A percentile compares a stretch with the other conserved stretches of the same genome.
Conservation (phyloP, 768 basidiomycete genomes). For the Lactarius sp. region DNA sequence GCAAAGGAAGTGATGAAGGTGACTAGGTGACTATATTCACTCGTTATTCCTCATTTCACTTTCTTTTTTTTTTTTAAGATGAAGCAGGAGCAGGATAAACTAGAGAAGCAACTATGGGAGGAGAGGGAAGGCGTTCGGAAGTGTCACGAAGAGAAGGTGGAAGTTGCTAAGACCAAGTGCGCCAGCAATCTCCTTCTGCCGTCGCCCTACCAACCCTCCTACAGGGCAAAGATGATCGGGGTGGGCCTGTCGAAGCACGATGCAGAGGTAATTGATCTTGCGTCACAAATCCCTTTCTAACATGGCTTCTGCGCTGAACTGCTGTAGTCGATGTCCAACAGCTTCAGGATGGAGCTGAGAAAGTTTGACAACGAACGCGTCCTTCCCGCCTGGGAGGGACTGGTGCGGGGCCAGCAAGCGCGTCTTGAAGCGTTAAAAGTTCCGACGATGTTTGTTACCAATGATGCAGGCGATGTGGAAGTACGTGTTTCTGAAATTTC, state of each 20-base stretch:
- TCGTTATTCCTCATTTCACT: not conserved
- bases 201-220: not conserved
- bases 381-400: constrained; percentile 70
- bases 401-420: constrained; percentile 66
- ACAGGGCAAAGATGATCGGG: constrained; percentile 65
- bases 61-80: constrained; percentile 40
- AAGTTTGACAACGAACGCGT: constrained; percentile 68
- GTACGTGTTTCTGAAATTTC: constrained; percentile 36
- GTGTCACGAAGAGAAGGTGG: constrained; percentile 68
- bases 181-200: constrained; percentile 26
- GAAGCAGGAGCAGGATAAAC: constrained; percentile 61
- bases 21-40: constrained; percentile 20
- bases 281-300: constrained; percentile 26
- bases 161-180: constrained; percentile 62
- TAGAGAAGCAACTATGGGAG: constrained; percentile 65
- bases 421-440: constrained; percentile 55
- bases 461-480: constrained; percentile 46
- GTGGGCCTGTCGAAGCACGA: constrained; percentile 63
- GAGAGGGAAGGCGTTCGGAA: constrained; percentile 57
- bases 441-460: constrained; percentile 66
- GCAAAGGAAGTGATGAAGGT: constrained; percentile 50
- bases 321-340: constrained; percentile 56
- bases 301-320: constrained; percentile 7
- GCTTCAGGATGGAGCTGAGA: constrained; percentile 58
- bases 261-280: constrained; percentile 42